phyloP scores from a whole-genome alignment of 1,284 basidiomycete genomes.

The Austropuccinia psidii region DNA sequence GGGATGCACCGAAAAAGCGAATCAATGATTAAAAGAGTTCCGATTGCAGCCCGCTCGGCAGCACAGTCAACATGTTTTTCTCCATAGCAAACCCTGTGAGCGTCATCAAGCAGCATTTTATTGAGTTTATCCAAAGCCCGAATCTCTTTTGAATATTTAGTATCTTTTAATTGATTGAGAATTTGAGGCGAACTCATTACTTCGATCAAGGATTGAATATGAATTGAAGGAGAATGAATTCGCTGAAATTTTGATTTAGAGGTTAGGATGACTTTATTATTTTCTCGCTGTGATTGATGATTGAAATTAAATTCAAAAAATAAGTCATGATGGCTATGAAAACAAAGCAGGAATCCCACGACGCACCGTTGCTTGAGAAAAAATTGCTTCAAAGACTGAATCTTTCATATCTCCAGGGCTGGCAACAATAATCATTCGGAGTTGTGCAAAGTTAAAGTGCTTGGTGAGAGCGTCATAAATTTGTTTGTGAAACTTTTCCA shows the following conservation, averaged over 20 bases:
- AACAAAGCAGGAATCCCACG: background rate
- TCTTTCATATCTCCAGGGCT: constrained; percentile 95
- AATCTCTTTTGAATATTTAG: constrained; percentile 94
- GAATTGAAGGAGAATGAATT: constrained; percentile 84
- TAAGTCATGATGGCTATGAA: background rate
- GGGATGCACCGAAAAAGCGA: constrained; percentile 66
- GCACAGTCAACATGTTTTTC: constrained; percentile 87
- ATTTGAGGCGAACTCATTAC: constrained; percentile 61
- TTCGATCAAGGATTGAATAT: constrained; percentile 92
- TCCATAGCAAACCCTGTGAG: constrained; percentile 97
- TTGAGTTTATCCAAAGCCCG: constrained; percentile 69
- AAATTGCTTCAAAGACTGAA: constrained; percentile 73
- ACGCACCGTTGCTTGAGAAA: constrained; percentile 61
- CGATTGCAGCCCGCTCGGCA: constrained; percentile 84
- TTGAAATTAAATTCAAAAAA: background rate
- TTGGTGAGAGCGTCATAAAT: constrained; percentile 81
- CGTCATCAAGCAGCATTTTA: constrained; percentile 77
- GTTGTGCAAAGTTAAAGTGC: constrained; percentile 71
- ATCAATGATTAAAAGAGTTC: constrained; percentile 89
- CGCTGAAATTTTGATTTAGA: constrained; percentile 77
- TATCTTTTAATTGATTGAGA: constrained; percentile 74
- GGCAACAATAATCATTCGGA: constrained; percentile 88
- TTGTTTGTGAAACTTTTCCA: constrained; percentile 20
- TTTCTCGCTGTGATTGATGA: constrained; percentile 52
- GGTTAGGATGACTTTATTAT: constrained; percentile 59